Base-by-base conservation (phyloP, 148 eudicot species). In the Polygonum maritimum region DNA sequence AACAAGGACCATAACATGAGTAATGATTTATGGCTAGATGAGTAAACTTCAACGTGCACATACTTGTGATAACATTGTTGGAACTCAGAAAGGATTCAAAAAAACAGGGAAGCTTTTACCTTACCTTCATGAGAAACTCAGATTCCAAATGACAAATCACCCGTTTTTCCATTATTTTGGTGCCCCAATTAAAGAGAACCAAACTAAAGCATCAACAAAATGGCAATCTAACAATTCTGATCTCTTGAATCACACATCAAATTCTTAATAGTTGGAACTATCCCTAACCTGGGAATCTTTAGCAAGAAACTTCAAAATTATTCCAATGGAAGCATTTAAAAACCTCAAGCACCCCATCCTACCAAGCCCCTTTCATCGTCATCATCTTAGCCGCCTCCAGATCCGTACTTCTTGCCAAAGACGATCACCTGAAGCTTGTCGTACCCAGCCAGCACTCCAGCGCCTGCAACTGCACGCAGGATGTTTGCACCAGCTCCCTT, bases 401-500 rank as follows among this genome's bases (percentile, higher is more conserved):
- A 84, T 22, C 87, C 87, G 18, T 75, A 81, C 48, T 81, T 79
- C 87, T 79, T 79, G 9, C 84, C 87, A 54, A 81, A 74, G 11
- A 81, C 75, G 11, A 84, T 19, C 2, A 84, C 33, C 82, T 84
- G 82, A 60, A 81, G 78, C 77, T 84, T 77, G 78, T 81, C 87
- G 19, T 81, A 79, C 5, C 87, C 84, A 14, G 82, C 80, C 44
- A 84, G 81, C 79, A 82, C 87, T 74, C 87, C 87, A 75, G 87
- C 87, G 60, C 87, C 87, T 49, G 86, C 86, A 70, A 84, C 78
- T 7, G 86, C 86, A 54, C 86, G 82, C 16, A 84, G 84, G 74
- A 84, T 79, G 80, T 84, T 84, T 18, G 87, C 87, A 62, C 82
- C 87, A 36, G 84, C 87, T 57, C 87, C 82, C 84, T 81, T 81